Percentiles rank a stretch among this genome's conserved stretches.
Conservation (phyloP, 2,329 filamentous ascomycete genomes). For the Pezicula carpinea region DNA sequence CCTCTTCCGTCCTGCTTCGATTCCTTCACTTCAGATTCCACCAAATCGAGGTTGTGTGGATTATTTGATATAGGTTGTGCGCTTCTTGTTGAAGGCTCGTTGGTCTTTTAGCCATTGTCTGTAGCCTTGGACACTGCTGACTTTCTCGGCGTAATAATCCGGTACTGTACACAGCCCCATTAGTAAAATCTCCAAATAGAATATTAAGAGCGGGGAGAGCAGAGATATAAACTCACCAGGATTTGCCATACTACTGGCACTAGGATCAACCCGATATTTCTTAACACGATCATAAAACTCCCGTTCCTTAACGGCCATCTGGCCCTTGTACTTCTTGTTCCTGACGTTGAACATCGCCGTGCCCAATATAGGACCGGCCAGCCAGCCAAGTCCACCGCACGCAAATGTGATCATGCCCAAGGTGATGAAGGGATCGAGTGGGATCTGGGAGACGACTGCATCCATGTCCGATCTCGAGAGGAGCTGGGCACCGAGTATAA, state of each 20-base stretch:
- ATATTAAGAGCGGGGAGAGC: not conserved
- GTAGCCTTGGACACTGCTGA: slow-evolving; percentile 87
- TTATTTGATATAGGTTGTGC: slow-evolving; percentile 24
- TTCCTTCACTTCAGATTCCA: no score
- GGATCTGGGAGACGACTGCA: slow-evolving; percentile 63
- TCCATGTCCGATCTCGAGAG: slow-evolving; percentile 71
- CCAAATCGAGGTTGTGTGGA: not conserved
- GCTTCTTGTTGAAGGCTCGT: slow-evolving; percentile 91
- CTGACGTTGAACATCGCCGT: slow-evolving; percentile 73
- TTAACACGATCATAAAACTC: slow-evolving; percentile 91
- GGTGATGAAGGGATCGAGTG: slow-evolving; percentile 82
- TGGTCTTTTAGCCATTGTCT: slow-evolving; percentile 97
- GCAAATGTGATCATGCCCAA: slow-evolving; percentile 75
- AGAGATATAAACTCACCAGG: slow-evolving; percentile 34
- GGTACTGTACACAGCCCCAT: not conserved
- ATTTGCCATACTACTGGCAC: slow-evolving; percentile 82
- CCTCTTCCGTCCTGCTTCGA: no score
- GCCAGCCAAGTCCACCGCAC: slow-evolving; percentile 79
- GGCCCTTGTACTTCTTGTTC: slow-evolving; percentile 64
- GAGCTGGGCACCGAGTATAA: slow-evolving; percentile 57
- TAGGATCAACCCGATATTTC: slow-evolving; percentile 87
- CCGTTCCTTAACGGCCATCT: slow-evolving; percentile 86
- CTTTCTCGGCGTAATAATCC: slow-evolving; percentile 98
- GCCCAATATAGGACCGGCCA: slow-evolving; percentile 78
- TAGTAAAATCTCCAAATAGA: slow-evolving; percentile 51